Conservation (phyloP, 2,329 filamentous ascomycete genomes). For the Nigrospora oryzae region DNA sequence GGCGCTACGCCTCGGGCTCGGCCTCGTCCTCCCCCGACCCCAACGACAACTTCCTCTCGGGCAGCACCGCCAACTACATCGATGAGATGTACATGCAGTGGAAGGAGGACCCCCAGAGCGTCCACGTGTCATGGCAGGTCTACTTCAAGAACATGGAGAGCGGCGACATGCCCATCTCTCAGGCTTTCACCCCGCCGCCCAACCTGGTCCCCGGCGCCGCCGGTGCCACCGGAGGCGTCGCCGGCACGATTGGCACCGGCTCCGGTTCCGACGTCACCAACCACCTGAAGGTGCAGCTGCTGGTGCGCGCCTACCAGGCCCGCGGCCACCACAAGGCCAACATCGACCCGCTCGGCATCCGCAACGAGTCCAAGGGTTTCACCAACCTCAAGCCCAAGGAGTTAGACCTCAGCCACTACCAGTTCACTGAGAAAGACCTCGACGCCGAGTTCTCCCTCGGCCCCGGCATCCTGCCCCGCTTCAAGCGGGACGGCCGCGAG, state of each 20-base stretch:
- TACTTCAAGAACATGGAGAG: constrained; percentile 99
- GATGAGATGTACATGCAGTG: constrained; percentile 99
- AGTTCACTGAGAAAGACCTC: constrained; percentile 89
- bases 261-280: constrained; percentile 81
- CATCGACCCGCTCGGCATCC: constrained; percentile 92
- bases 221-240: constrained; percentile 69
- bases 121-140: constrained; percentile 97
- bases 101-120: constrained; percentile 87
- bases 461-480: constrained; percentile 89
- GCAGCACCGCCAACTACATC: constrained; percentile 97
- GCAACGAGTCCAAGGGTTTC: constrained; percentile 75
- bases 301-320: constrained; percentile 95
- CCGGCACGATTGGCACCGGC: constrained; percentile 54
- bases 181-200: constrained; percentile 93
- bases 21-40: constrained; percentile 58
- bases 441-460: constrained; percentile 87
- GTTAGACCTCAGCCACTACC: constrained; percentile 85
- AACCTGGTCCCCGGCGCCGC: constrained; percentile 79
- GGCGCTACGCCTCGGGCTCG: constrained; percentile 46
- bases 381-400: constrained; percentile 86
- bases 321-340: constrained; percentile 97
- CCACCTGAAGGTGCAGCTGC: constrained; percentile 94
- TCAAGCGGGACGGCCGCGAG: constrained; percentile 77
- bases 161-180: constrained; percentile 93
- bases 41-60: constrained; percentile 92